Conservation (phyloP, 768 basidiomycete genomes). For the Rhizopogon rudus region DNA sequence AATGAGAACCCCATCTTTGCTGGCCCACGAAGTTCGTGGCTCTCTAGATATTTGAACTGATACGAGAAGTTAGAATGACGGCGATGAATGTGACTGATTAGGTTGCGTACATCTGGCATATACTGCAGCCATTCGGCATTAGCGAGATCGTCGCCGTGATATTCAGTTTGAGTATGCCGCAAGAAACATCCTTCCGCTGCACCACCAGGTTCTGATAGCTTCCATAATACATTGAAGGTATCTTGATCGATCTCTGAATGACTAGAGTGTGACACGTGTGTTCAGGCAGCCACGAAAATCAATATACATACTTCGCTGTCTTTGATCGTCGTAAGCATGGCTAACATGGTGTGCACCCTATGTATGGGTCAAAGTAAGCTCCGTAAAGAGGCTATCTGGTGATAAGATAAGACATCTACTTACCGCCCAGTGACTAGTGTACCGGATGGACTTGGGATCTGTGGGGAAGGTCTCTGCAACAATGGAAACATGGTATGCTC, state of each 20-base stretch:
- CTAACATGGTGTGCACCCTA: conserved; percentile 83
- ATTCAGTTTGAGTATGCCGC: conserved; percentile 59
- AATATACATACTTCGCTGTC: conserved; percentile 57
- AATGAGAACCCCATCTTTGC: conserved; percentile 52
- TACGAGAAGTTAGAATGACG: neutral
- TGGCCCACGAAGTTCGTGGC: conserved; percentile 33
- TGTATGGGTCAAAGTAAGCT: neutral
- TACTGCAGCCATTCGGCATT: conserved; percentile 33
- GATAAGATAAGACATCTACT: conserved; percentile 18
- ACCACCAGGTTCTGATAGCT: conserved; percentile 55
- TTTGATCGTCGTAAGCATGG: conserved; percentile 42
- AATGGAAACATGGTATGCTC: conserved; percentile 59
- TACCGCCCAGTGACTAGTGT: conserved; percentile 83
- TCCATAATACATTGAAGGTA: conserved; percentile 75
- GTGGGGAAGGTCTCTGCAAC: conserved; percentile 68
- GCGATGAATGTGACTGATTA: conserved; percentile 2
- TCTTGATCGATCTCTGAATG: conserved; percentile 58
- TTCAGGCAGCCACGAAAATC: neutral
- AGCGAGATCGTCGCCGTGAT: conserved; percentile 37
- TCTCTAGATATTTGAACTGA: conserved; percentile 33
- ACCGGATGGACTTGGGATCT: conserved; percentile 68
- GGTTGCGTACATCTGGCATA: conserved; percentile 47
- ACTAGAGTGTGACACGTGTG: neutral
- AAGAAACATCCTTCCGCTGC: conserved; percentile 59
- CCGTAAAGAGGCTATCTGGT: neutral